Evolutionary conservation across 2,329 filamentous ascomycete species (phyloP).

Genomic region (Alternaria burnsii): DNA sequence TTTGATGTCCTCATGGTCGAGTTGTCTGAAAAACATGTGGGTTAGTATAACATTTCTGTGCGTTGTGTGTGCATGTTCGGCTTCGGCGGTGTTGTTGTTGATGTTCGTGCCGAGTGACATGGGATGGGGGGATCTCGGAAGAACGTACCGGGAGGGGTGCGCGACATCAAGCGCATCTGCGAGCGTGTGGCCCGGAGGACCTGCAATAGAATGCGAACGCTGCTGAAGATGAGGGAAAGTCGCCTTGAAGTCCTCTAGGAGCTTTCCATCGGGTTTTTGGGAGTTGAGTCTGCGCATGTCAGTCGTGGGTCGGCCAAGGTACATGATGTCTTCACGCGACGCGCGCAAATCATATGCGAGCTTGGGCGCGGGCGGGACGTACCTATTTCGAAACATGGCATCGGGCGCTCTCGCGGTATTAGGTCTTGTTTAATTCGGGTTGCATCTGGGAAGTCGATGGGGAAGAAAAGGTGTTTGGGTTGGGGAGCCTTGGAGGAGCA

Average conservation of each 20-base stretch:
- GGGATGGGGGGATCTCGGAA: constrained; percentile 14
- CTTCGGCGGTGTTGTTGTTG: constrained; percentile 3
- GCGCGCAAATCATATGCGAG: constrained; percentile 37
- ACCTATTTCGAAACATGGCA: constrained; percentile 59
- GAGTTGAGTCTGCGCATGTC: constrained; percentile 69
- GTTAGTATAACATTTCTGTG: constrained; percentile 1
- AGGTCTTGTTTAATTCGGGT: not conserved
- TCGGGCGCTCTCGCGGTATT: constrained; percentile 16
- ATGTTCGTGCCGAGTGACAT: constrained; percentile 15
- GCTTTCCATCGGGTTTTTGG: constrained; percentile 85
- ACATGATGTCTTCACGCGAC: constrained; percentile 28
- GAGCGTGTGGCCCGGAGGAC: constrained; percentile 56
- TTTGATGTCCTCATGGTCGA: constrained; percentile 64
- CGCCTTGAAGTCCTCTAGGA: constrained; percentile 84
- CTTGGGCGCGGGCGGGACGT: constrained; percentile 31
- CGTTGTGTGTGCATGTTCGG: not conserved
- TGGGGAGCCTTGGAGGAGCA: constrained; percentile 13
- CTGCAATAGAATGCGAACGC: constrained; percentile 55
- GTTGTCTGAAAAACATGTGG: constrained; percentile 48
- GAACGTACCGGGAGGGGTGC: constrained; percentile 55
- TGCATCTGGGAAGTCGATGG: constrained; percentile 11
- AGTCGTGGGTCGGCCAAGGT: constrained; percentile 22
- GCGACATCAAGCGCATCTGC: constrained; percentile 59
- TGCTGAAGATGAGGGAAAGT: constrained; percentile 75
- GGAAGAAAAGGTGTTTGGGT: not conserved